A percentile compares a stretch with the other conserved stretches of the same genome.
These are phyloP conservation scores for Daldinia loculata DNA, from an alignment of 495 filamentous ascomycete genomes.

Conservation along the genomic window DNA sequence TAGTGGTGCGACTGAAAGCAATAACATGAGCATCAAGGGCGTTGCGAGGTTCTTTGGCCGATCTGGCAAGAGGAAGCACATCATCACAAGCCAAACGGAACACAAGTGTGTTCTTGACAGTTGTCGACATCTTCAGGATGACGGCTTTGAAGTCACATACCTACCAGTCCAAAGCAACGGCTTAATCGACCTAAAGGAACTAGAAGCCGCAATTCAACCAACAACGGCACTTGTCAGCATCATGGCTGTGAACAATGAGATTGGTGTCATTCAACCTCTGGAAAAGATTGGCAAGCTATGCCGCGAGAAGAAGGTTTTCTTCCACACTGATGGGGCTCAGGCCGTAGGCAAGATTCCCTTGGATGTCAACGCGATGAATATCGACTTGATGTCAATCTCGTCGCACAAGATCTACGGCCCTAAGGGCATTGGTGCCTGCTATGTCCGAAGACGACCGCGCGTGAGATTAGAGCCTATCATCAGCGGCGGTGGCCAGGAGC, in stretches of 20 bases:
- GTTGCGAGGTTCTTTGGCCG: slow-evolving; percentile 94
- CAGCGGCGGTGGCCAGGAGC: slow-evolving; percentile 93
- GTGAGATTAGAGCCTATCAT: slow-evolving; percentile 97
- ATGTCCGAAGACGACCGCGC: slow-evolving; percentile 87
- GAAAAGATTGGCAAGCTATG: slow-evolving; percentile 94
- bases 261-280: slow-evolving; percentile 95
- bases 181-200: slow-evolving; percentile 80
- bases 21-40: slow-evolving; percentile 99
- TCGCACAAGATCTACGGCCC: slow-evolving; percentile 99
- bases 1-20: slow-evolving; percentile 96
- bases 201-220: slow-evolving; percentile 90
- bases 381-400: slow-evolving; percentile 99
- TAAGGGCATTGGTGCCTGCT: slow-evolving; percentile 96
- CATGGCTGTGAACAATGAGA: slow-evolving; percentile 99
- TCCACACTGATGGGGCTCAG: slow-evolving; percentile 98
- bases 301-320: slow-evolving; percentile 91
- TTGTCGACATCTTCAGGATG: slow-evolving; percentile 94
- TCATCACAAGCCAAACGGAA: slow-evolving; percentile 96
- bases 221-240: slow-evolving; percentile 93
- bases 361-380: slow-evolving; percentile 95
- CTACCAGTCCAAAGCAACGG: slow-evolving; percentile 88
- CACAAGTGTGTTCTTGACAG: slow-evolving; percentile 99
- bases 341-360: slow-evolving; percentile 97
- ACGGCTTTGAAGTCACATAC: slow-evolving; percentile 96
- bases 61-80: slow-evolving; percentile 96